These are phyloP conservation scores for Claviceps maximensis DNA, from an alignment of 2,329 filamentous ascomycete genomes.

Conservation along the genomic window DNA sequence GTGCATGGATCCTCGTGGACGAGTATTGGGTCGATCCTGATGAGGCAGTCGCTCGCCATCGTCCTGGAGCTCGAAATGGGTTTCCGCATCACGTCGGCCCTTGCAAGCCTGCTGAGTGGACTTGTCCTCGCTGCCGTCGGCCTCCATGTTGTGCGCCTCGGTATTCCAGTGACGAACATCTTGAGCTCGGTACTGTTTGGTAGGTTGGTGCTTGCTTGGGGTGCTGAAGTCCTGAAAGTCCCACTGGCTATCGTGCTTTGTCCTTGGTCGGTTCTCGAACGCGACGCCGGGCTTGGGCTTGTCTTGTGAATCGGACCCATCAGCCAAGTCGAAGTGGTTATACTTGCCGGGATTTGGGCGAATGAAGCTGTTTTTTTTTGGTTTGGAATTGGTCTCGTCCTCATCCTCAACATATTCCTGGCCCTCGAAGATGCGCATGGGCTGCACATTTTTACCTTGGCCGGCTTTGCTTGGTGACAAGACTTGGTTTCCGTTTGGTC, in stretches of 20 bases:
- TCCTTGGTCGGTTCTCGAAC: constrained; percentile 31
- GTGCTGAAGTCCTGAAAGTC: constrained; percentile 80
- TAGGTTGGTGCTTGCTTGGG: constrained; percentile 55
- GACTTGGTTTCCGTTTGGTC: constrained; percentile 33
- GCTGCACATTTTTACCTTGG: constrained; percentile 46
- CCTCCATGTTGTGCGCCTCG: constrained; percentile 36
- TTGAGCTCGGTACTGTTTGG: constrained; percentile 47
- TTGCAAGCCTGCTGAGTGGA: constrained; percentile 48
- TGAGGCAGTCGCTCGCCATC: constrained; percentile 48
- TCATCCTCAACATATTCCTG: constrained; percentile 27
- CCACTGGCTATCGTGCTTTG: constrained; percentile 66
- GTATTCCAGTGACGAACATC: constrained; percentile 71
- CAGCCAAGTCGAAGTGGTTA: constrained; percentile 72
- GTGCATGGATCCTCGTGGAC: constrained; percentile 40
- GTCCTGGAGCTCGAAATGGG: constrained; percentile 76
- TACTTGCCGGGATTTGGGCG: constrained; percentile 68
- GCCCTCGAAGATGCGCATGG: constrained; percentile 50
- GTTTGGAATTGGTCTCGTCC: constrained; percentile 29
- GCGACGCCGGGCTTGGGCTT: constrained; percentile 27
- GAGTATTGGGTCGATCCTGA: constrained; percentile 28
- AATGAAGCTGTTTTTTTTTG: constrained; percentile 31
- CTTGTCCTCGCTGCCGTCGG: constrained; percentile 35
- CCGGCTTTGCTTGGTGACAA: constrained; percentile 38
- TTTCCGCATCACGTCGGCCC: constrained; percentile 64
- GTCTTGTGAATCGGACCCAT: constrained; percentile 43